phyloP scores from a whole-genome alignment of 495 filamentous ascomycete species.

The Aspergillus kassunensis region DNA sequence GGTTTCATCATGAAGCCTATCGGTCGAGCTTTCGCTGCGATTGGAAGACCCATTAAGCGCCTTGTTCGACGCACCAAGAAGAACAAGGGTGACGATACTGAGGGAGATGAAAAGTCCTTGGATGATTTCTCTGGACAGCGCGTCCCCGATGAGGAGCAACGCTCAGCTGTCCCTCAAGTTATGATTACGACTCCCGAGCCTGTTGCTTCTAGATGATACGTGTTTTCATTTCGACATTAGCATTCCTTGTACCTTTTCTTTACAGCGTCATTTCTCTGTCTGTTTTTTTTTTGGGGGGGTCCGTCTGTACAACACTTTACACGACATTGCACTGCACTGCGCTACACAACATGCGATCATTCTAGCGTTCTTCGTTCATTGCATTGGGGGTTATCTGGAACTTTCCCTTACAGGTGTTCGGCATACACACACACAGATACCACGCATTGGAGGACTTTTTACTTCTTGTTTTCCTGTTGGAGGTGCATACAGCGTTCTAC shows the following conservation, averaged over 20 bases:
- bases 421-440: no score
- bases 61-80: constrained; percentile 2
- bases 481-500: no score
- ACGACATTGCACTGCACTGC: no score
- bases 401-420: no score
- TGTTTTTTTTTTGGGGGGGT: background rate
- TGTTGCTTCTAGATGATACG: constrained; percentile 3
- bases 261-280: background rate
- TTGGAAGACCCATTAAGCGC: background rate
- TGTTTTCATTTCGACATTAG: background rate
- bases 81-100: background rate
- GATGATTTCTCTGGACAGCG: background rate
- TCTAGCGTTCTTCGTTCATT: no score
- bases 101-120: background rate
- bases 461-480: no score
- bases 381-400: no score
- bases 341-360: no score
- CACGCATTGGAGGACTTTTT: no score
- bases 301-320: no score
- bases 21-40: constrained; percentile 9
- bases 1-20: constrained; percentile 30
- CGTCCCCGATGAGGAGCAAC: constrained; percentile 8
- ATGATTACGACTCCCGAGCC: constrained; percentile 10
- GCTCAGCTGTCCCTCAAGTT: constrained; percentile 3
- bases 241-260: background rate